Conservation (phyloP, 768 basidiomycete genomes). For the Boletus pseudopeckii region DNA sequence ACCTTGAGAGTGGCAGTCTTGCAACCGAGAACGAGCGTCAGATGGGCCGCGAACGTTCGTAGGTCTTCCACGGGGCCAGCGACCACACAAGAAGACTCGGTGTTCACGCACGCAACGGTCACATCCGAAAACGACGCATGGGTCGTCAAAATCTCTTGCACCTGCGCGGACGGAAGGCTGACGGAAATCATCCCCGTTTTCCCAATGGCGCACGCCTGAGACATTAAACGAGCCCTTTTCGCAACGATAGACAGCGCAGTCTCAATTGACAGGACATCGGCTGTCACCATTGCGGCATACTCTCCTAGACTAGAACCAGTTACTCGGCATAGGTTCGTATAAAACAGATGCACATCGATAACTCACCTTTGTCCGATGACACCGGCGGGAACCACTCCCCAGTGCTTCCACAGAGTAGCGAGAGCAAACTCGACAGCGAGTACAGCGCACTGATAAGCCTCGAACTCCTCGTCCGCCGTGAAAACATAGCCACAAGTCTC, state of each 20-base stretch:
- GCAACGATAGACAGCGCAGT: constrained; percentile 59
- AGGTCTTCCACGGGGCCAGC: constrained; percentile 52
- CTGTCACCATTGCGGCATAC: constrained; percentile 66
- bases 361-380: constrained; percentile 72
- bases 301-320: constrained; percentile 62
- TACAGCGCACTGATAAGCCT: constrained; percentile 50
- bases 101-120: constrained; percentile 61
- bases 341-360: neutral
- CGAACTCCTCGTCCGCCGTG: constrained; percentile 36
- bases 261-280: constrained; percentile 53
- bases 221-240: constrained; percentile 54
- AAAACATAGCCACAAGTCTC: constrained; percentile 22
- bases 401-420: constrained; percentile 61
- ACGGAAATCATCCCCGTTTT: constrained; percentile 64
- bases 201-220: constrained; percentile 40
- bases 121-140: constrained; percentile 36
- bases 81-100: constrained; percentile 53
- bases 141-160: constrained; percentile 36
- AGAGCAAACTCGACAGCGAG: constrained; percentile 64
- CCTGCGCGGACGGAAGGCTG: constrained; percentile 33
- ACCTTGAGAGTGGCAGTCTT: constrained; percentile 47
- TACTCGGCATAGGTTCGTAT: neutral
- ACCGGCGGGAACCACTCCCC: constrained; percentile 60
- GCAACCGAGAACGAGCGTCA: constrained; percentile 36
- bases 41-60: constrained; percentile 36